A percentile compares a stretch with the other conserved stretches of the same genome.
These are phyloP conservation scores for Tubosaeta sp. DNA, from an alignment of 768 basidiomycete species.

Conservation along the genomic window DNA sequence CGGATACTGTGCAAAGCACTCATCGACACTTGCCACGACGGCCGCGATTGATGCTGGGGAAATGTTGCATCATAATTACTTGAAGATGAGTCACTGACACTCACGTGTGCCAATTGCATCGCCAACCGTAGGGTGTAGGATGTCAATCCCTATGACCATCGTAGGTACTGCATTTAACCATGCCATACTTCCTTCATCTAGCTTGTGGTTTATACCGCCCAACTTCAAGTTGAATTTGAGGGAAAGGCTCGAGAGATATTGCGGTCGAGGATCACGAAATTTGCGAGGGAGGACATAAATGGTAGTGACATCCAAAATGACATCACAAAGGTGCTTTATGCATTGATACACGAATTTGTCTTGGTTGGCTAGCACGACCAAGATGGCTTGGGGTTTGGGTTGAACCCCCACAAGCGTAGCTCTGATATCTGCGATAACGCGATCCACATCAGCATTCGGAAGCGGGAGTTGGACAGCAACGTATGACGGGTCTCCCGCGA, in stretches of 20 bases:
- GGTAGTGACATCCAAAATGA: background rate
- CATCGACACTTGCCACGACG: background rate
- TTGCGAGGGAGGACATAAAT: background rate
- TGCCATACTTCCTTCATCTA: background rate
- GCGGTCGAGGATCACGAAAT: background rate
- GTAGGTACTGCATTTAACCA: background rate
- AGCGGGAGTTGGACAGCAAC: background rate
- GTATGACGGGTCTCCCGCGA: background rate
- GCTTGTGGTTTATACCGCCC: background rate
- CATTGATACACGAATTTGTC: background rate
- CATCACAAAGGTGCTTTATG: background rate
- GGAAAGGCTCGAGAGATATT: background rate
- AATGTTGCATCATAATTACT: background rate
- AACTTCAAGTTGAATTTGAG: background rate
- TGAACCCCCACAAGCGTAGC: background rate
- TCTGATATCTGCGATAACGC: background rate
- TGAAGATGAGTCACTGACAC: background rate
- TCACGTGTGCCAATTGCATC: too few species aligned
- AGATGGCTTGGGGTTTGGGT: background rate
- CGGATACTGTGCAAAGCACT: background rate
- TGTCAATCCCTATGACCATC: background rate
- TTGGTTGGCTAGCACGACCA: background rate
- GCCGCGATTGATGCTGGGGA: background rate
- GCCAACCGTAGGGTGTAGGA: background rate
- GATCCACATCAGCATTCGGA: background rate